Percentiles rank a stretch among this genome's conserved stretches.
phyloP scores from a whole-genome alignment of 2,329 filamentous ascomycete species.

The Pezicula neosporulosa region DNA sequence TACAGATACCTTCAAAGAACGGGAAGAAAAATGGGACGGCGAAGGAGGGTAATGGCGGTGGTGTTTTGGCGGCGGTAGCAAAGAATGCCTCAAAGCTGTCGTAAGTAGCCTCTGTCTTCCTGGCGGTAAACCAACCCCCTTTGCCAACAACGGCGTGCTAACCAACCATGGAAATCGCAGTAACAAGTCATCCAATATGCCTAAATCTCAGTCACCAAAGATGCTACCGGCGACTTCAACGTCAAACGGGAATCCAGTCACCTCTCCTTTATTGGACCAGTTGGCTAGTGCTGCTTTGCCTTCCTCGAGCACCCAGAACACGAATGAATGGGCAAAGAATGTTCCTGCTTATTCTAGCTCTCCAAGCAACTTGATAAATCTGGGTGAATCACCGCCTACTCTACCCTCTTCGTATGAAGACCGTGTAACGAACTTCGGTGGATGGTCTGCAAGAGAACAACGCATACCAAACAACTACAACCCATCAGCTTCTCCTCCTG shows the following conservation, averaged over 20 bases:
- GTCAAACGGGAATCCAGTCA: constrained; percentile 17
- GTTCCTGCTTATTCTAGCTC: constrained; percentile 36
- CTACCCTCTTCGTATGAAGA: constrained; percentile 30
- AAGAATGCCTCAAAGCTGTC: constrained; percentile 26
- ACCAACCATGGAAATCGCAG: constrained; percentile 14
- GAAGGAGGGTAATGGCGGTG: constrained; percentile 23
- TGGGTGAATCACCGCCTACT: constrained; percentile 40
- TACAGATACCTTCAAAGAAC: constrained; percentile 25
- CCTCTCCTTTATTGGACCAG: constrained; percentile 26
- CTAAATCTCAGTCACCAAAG: constrained; percentile 18
- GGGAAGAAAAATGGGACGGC: constrained; percentile 30
- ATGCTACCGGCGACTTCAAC: constrained; percentile 18
- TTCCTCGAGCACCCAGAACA: constrained; percentile 22
- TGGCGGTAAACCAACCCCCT: too few species aligned
- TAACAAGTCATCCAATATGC: constrained; percentile 14
- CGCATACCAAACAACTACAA: constrained; percentile 18
- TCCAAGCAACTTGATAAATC: constrained; percentile 36
- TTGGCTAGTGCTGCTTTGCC: constrained; percentile 24
- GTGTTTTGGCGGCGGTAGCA: constrained; percentile 27
- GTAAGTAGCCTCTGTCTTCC: constrained; percentile 15
- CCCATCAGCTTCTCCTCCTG: constrained; percentile 28
- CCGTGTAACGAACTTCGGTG: constrained; percentile 18
- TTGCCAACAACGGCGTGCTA: constrained; percentile 1
- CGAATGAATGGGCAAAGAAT: constrained; percentile 42
- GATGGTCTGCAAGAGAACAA: constrained; percentile 27